Conservation (phyloP, 305 asterid genomes). For the Fraxinus floribunda region DNA sequence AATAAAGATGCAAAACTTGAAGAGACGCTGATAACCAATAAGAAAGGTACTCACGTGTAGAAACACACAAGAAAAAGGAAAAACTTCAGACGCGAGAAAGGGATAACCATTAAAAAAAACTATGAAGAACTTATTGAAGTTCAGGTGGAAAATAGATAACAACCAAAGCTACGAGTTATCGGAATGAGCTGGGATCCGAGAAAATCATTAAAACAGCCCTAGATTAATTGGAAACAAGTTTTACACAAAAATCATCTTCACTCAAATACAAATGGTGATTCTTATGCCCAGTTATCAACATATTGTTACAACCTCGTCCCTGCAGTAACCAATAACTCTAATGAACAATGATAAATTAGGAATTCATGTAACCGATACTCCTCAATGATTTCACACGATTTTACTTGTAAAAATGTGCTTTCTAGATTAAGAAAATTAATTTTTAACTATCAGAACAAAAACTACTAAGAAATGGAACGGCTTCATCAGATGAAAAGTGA, state of each 20-base stretch:
- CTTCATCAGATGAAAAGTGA: not conserved
- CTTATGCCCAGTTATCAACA: not conserved
- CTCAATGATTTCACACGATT: not conserved
- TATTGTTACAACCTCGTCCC: not conserved
- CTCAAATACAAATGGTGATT: not conserved
- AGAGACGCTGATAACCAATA: not conserved
- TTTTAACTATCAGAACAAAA: not conserved
- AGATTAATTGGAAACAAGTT: not conserved
- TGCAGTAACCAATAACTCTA: not conserved
- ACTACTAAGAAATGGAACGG: not conserved
- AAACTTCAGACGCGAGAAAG: not conserved
- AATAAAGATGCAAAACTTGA: not conserved
- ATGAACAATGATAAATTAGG: not conserved
- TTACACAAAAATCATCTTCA: not conserved
- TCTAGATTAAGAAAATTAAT: not conserved
- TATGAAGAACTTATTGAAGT: not conserved
- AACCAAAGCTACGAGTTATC: slow-evolving; percentile 2
- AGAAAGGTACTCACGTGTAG: not conserved
- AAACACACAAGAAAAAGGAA: not conserved
- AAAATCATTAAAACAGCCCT: not conserved
- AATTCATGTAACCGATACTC: not conserved
- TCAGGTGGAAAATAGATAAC: not conserved
- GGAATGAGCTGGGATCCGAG: not conserved
- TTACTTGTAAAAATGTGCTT: not conserved
- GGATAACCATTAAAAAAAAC: not conserved